Evolutionary conservation across 345 rosid genomes (phyloP).

Genomic region (Syzygium grande): DNA sequence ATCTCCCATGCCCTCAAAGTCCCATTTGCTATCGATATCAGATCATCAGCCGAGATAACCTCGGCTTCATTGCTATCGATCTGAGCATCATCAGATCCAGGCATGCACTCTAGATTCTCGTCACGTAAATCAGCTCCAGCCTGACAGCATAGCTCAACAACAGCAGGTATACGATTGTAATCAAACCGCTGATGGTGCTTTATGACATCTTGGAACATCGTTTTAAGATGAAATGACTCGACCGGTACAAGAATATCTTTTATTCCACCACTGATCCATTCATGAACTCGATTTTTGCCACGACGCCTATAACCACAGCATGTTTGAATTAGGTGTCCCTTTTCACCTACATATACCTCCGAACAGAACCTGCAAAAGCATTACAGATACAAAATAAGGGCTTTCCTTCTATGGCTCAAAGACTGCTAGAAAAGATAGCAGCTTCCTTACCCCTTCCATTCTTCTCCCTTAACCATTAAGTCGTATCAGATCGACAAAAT

Average conservation of each 20-base stretch:
- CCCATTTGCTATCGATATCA: constrained; percentile 33
- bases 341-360: constrained; percentile 71
- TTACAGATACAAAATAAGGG: background rate
- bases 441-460: background rate
- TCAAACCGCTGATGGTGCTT: constrained; percentile 70
- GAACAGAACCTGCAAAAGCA: constrained; percentile 62
- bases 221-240: constrained; percentile 51
- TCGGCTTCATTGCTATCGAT: constrained; percentile 18
- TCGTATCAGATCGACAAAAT: background rate
- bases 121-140: constrained; percentile 54
- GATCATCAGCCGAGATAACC: constrained; percentile 31
- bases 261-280: constrained; percentile 69
- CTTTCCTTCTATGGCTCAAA: background rate
- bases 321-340: constrained; percentile 79
- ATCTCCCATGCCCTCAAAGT: constrained; percentile 72
- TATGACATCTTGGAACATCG: constrained; percentile 55
- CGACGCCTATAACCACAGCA: constrained; percentile 59
- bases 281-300: constrained; percentile 59
- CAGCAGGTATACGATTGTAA: constrained; percentile 65
- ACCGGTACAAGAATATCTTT: constrained; percentile 63
- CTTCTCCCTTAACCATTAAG: no score
- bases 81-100: background rate
- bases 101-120: constrained; percentile 10
- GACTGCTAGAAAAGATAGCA: background rate
- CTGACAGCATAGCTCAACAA: constrained; percentile 81